Evolutionary conservation across 768 basidiomycete genomes (phyloP), one percentile per base, ranked within the genome.

Genomic region (Phanerodontia chrysosporium): DNA sequence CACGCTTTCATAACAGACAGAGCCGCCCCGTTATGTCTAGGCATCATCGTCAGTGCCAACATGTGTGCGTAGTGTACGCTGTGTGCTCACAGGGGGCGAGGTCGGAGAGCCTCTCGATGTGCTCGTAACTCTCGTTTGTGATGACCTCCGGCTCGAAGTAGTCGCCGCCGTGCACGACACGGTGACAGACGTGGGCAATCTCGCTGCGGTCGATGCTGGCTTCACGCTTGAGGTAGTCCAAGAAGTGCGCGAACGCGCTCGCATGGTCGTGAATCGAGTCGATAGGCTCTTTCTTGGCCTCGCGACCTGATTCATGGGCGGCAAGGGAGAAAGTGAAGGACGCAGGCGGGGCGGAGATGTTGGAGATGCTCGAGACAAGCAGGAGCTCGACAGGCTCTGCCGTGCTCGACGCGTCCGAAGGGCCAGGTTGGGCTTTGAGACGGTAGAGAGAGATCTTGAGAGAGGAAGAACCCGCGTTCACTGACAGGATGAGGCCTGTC

Each of bases 121-220:
- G 85, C 58, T 88, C 79, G 67, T 83, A 86, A 32, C 89, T 83
- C 54, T 86, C 78, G 36, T 85, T 75, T 42, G 79, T 83, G 58
- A 97, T 83, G 36, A 83, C 58, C 21, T 92, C 83, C 0, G 92
- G 89, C 28, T 83, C 77, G n/a, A 75, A 74, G 64, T 87, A 90
- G 46, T 85, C 82, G 2, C 93, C 94, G 2, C 95, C 95, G 64
- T 96, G 95, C 1, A 97, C 95, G 45, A 95, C 87, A 36, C 86
- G 82, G 67, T 90, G 89, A 63, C 87, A 86, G n/a, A 89, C 75
- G 58, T 83, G 74, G 6, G 67, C 70, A 60, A 92, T 81, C 4
- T 75, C 63, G 21, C 67, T 65, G 3, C 65, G 64, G 57, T 83
- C 76, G 45, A 85, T 75, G 45, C 73, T 72, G 1, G 73, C 71